Evolutionary conservation across 2,329 filamentous ascomycete genomes (phyloP).

Genomic region (Fusarium musae): DNA sequence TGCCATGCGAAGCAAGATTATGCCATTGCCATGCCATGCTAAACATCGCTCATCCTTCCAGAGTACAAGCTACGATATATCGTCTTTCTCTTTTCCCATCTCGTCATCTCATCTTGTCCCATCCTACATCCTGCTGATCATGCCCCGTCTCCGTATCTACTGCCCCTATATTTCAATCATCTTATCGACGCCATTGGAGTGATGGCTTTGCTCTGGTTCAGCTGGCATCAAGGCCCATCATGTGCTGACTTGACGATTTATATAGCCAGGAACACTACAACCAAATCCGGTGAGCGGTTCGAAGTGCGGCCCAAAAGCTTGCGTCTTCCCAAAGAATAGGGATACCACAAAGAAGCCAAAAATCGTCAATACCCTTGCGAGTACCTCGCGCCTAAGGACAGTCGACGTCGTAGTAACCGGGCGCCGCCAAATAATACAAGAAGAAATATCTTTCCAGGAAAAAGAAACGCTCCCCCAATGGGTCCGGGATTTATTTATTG

Average conservation of each 20-base stretch:
- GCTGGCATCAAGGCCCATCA: background rate
- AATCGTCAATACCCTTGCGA: conserved; percentile 36
- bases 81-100: conserved; percentile 27
- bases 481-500: conserved; percentile 9
- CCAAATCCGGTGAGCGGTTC: conserved; percentile 2
- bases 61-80: conserved; percentile 41
- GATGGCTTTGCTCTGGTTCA: conserved; percentile 7
- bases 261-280: conserved; percentile 3
- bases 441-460: conserved; percentile 44
- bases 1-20: conserved; percentile 1
- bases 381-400: conserved; percentile 27
- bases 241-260: conserved; percentile 5
- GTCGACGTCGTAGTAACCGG: conserved; percentile 26
- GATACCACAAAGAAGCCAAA: conserved; percentile 26
- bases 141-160: conserved; percentile 8
- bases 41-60: conserved; percentile 44
- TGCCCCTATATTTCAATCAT: conserved; percentile 6
- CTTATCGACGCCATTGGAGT: background rate
- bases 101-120: conserved; percentile 20
- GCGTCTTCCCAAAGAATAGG: conserved; percentile 2
- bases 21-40: conserved; percentile 15
- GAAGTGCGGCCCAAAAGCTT: conserved; percentile 11
- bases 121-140: conserved; percentile 17
- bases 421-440: conserved; percentile 45
- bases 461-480: conserved; percentile 37